Percentiles rank a stretch among this genome's conserved stretches.
Conservation (phyloP, 2,329 filamentous ascomycete genomes). For the Diplodia scrobiculata region DNA sequence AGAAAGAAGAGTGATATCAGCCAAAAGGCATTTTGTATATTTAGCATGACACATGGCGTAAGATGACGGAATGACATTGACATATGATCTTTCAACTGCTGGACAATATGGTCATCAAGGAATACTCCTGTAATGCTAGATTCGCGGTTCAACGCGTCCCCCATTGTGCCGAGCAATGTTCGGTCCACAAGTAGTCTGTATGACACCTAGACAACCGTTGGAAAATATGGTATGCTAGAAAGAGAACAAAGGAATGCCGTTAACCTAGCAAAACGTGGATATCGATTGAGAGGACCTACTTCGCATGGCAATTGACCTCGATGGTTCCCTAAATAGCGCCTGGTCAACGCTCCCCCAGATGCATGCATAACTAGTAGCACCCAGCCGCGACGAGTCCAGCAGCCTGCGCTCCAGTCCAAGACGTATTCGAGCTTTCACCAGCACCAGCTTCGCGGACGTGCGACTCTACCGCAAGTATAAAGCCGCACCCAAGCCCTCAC, state of each 20-base stretch:
- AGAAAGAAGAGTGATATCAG: slow-evolving; percentile 7
- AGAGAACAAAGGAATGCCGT: not conserved
- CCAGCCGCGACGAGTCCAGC: not conserved
- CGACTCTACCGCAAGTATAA: not conserved
- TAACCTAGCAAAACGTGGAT: slow-evolving; percentile 10
- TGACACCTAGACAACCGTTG: not conserved
- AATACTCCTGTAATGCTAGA: not conserved
- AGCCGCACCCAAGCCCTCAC: not conserved
- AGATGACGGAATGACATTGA: not conserved
- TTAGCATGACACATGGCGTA: not conserved
- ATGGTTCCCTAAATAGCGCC: not conserved
- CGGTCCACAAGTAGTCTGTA: not conserved
- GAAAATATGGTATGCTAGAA: not conserved
- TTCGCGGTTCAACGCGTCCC: not conserved
- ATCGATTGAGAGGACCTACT: slow-evolving; percentile 23
- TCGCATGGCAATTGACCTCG: not conserved
- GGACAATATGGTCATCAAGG: not conserved
- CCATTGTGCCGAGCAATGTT: not conserved
- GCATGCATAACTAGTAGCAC: not conserved
- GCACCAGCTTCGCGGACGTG: not conserved
- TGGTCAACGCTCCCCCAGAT: not conserved
- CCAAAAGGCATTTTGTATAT: not conserved
- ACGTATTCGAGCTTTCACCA: not conserved
- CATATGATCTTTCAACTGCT: not conserved
- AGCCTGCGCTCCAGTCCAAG: not conserved